phyloP scores from a whole-genome alignment of 306 rosid species.

The Psophocarpus tetragonolobus region DNA sequence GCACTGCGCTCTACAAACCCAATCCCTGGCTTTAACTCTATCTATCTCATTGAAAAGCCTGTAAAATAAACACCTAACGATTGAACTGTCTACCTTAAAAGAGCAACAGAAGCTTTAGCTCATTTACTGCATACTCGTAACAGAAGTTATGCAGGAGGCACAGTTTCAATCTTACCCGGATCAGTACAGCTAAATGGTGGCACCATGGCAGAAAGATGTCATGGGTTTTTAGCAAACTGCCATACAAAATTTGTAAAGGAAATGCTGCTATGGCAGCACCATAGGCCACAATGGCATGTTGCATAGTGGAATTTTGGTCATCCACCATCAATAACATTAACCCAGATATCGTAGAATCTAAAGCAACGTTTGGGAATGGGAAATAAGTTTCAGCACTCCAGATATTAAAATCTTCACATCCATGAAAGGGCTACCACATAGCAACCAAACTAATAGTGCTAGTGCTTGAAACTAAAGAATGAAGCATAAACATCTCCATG shows the following conservation, averaged over 20 bases:
- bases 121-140: background rate
- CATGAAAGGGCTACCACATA: background rate
- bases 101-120: background rate
- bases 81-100: background rate
- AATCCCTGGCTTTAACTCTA: background rate
- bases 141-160: background rate
- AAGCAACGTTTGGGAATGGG: background rate
- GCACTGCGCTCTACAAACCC: background rate
- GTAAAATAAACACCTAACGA: background rate
- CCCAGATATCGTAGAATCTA: slow-evolving; percentile 2
- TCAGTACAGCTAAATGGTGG: too few relatives aligned
- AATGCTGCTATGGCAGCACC: too few relatives aligned
- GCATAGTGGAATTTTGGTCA: too few relatives aligned
- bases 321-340: too few relatives aligned
- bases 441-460: background rate
- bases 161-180: background rate
- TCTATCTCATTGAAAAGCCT: background rate
- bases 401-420: background rate
- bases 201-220: too few relatives aligned
- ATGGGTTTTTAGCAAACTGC: too few relatives aligned
- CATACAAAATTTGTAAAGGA: too few relatives aligned
- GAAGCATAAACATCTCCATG: background rate
- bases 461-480: background rate
- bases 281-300: too few relatives aligned
- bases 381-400: background rate